A percentile compares a stretch with the other conserved stretches of the same genome.
Conservation (phyloP, 2,329 filamentous ascomycete species). For the Zymoseptoria pseudotritici region DNA sequence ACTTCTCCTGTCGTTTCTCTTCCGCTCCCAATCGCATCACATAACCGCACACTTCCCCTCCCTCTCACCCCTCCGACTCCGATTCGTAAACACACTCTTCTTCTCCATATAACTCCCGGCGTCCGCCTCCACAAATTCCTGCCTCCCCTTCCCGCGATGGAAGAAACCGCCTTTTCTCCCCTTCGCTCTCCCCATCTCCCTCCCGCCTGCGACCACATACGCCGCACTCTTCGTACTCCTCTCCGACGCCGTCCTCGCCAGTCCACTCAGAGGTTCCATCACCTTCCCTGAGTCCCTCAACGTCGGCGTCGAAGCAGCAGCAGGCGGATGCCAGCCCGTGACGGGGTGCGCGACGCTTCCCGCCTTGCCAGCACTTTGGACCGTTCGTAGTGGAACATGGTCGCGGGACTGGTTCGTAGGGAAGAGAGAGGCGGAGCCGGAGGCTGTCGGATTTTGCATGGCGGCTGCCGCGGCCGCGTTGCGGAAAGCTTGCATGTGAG, state of each 20-base stretch:
- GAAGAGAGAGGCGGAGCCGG: slow-evolving; percentile 23
- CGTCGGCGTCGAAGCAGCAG: slow-evolving; percentile 13
- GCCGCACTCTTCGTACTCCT: background rate
- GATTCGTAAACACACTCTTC: background rate
- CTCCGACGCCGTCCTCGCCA: background rate
- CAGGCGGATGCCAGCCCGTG: slow-evolving; percentile 30
- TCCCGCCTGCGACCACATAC: background rate
- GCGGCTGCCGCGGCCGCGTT: slow-evolving; percentile 15
- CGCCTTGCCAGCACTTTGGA: slow-evolving; percentile 11
- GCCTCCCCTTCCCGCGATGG: background rate
- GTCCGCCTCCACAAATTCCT: background rate
- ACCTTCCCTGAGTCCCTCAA: background rate
- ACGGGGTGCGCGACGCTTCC: slow-evolving; percentile 27
- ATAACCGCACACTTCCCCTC: background rate
- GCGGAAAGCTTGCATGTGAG: slow-evolving; percentile 28
- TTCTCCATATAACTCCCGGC: background rate
- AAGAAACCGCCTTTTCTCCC: background rate
- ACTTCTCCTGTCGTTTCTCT: background rate
- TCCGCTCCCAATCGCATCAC: background rate
- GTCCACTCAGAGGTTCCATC: background rate
- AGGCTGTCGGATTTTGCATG: background rate
- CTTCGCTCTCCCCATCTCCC: background rate
- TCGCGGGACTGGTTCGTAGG: slow-evolving; percentile 18
- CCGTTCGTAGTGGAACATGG: slow-evolving; percentile 21
- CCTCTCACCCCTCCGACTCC: background rate